Conservation (phyloP, 768 basidiomycete species). For the Panaeolus papilionaceus region DNA sequence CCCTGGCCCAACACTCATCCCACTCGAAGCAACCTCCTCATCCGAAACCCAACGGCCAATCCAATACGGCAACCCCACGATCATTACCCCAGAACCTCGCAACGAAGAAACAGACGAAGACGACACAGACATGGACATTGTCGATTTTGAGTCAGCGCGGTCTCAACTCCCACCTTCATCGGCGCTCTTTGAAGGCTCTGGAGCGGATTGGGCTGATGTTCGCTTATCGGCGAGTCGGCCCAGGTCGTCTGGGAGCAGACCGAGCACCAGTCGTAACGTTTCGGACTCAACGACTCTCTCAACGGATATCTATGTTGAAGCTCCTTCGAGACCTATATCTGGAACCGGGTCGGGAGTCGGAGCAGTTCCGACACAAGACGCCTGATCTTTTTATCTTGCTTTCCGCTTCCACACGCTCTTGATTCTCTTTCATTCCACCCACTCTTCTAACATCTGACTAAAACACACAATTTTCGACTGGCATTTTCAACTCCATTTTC, state of each 20-base stretch:
- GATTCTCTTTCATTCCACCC: background rate
- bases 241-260: background rate
- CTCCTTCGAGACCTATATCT: constrained; percentile 2
- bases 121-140: constrained; percentile 3
- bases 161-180: constrained; percentile 7
- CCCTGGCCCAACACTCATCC: background rate
- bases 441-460: background rate
- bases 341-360: background rate
- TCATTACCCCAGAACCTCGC: background rate
- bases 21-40: constrained; percentile 4
- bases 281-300: constrained; percentile 2
- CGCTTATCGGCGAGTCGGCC: background rate
- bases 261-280: constrained; percentile 4
- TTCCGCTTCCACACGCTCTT: background rate
- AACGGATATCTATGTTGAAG: constrained; percentile 1
- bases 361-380: background rate
- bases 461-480: background rate
- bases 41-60: background rate
- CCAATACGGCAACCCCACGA: background rate
- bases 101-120: constrained; percentile 2
- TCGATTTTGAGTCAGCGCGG: constrained; percentile 2
- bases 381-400: background rate
- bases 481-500: background rate
- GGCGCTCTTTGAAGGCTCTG: background rate
- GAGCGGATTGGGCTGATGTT: background rate